Evolutionary conservation across 805 yeast genomes (phyloP).

Genomic region (Kluyveromyces siamensis): DNA sequence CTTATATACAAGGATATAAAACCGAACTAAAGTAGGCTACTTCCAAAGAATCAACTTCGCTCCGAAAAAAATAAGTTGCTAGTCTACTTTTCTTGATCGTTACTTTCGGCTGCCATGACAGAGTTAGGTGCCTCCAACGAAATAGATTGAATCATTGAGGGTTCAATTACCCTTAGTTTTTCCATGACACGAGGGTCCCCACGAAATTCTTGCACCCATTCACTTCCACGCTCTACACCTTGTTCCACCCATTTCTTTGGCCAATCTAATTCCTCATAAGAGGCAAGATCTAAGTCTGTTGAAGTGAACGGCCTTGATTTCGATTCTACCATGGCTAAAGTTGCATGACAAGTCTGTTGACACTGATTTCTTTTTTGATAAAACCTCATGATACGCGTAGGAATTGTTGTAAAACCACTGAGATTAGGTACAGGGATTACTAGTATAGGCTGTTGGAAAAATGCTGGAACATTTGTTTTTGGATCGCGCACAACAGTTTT

Average conservation of each 20-base stretch:
- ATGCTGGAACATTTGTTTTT: constrained; percentile 37
- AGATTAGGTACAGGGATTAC: constrained; percentile 71
- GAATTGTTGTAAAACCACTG: constrained; percentile 70
- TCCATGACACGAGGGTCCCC: constrained; percentile 55
- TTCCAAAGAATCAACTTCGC: neutral
- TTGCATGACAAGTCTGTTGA: constrained; percentile 52
- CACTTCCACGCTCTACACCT: constrained; percentile 68
- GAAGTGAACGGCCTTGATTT: constrained; percentile 43
- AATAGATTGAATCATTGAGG: neutral
- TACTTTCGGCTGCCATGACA: neutral
- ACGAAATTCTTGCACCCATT: constrained; percentile 74
- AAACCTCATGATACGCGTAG: constrained; percentile 66
- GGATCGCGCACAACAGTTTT: constrained; percentile 27
- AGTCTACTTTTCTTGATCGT: neutral
- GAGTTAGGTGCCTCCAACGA: neutral
- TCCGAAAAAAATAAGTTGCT: too few species aligned
- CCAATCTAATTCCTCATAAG: constrained; percentile 67
- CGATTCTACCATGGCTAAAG: constrained; percentile 44
- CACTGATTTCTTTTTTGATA: constrained; percentile 68
- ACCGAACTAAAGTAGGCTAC: neutral
- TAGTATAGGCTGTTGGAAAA: constrained; percentile 69
- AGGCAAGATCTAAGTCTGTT: constrained; percentile 32
- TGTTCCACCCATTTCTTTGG: constrained; percentile 73
- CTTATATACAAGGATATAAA: neutral
- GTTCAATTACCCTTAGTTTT: constrained; percentile 5